Evolutionary conservation across 805 yeast genomes (phyloP).

Genomic region (Candida endomychidarum): DNA sequence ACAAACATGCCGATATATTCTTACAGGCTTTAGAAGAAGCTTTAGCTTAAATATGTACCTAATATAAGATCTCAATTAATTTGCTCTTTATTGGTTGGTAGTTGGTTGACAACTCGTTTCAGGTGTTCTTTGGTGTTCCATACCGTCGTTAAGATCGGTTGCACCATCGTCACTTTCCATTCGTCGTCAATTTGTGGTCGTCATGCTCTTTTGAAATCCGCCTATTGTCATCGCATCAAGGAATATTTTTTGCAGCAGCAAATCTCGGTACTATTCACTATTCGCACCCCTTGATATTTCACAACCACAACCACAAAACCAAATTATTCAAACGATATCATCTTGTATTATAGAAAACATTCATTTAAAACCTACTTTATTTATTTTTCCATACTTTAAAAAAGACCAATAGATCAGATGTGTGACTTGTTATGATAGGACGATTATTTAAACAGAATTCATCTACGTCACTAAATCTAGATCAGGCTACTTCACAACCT

Average conservation of each 20-base stretch:
- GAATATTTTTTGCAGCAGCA: conserved; percentile 5
- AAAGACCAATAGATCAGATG: neutral
- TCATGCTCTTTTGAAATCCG: too few species aligned
- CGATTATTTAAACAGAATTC: conserved; percentile 34
- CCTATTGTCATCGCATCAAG: conserved; percentile 1
- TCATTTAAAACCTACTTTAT: neutral
- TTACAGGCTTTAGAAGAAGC: conserved; percentile 39
- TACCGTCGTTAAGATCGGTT: too few species aligned
- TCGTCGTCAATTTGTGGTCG: too few species aligned
- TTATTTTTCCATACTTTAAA: neutral
- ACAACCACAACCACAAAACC: neutral
- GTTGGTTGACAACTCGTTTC: too few species aligned
- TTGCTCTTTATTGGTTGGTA: too few species aligned
- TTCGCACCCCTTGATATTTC: conserved; percentile 6
- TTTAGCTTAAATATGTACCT: neutral
- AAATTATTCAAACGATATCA: too few species aligned
- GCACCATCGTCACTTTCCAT: too few species aligned
- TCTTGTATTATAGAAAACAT: neutral
- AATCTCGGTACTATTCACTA: conserved; percentile 6
- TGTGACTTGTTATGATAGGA: conserved; percentile 28
- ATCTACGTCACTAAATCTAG: conserved; percentile 9
- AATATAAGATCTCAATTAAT: too few species aligned
- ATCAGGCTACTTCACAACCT: conserved; percentile 5
- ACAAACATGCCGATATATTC: conserved; percentile 60
- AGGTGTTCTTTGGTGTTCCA: too few species aligned